A percentile compares a stretch with the other conserved stretches of the same genome.
Evolutionary conservation across 208 protist species (phyloP).

Genomic region (Acanthamoeba triangularis): DNA sequence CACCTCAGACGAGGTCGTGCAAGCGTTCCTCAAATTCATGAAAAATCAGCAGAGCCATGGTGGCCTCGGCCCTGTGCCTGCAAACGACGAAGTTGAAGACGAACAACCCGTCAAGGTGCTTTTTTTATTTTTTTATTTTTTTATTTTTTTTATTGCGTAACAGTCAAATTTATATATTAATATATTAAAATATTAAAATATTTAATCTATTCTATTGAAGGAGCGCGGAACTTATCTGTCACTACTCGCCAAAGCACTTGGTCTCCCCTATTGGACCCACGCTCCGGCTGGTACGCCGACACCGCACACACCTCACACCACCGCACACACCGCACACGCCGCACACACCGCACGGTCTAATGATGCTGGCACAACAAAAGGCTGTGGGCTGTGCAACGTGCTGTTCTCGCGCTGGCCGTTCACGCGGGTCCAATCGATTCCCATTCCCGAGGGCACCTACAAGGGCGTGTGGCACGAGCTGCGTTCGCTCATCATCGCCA

Average conservation of each 20-base stretch:
- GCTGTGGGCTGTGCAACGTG: slow-evolving; percentile 1
- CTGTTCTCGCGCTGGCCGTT: slow-evolving; percentile 41
- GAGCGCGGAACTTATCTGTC: not conserved
- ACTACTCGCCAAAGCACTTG: not conserved
- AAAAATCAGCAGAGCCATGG: not conserved
- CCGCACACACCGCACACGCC: no score
- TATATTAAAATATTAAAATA: no score
- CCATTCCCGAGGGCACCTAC: not conserved
- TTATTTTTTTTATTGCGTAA: no score
- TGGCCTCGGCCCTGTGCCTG: not conserved
- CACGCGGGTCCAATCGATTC: not conserved
- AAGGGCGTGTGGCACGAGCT: slow-evolving; percentile 27
- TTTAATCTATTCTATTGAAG: not conserved
- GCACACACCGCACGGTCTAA: not conserved
- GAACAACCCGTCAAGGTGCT: not conserved
- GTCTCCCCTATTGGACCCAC: slow-evolving; percentile 3
- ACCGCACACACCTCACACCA: not conserved
- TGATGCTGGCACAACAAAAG: no score
- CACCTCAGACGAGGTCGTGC: not conserved
- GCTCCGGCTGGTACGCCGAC: not conserved
- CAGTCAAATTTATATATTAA: no score
- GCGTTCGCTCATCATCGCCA: slow-evolving; percentile 39
- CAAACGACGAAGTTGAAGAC: not conserved
- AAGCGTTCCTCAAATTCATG: not conserved
- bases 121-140: not conserved